phyloP scores from a whole-genome alignment of 441 rosid genomes.

The Erodium texanum region DNA sequence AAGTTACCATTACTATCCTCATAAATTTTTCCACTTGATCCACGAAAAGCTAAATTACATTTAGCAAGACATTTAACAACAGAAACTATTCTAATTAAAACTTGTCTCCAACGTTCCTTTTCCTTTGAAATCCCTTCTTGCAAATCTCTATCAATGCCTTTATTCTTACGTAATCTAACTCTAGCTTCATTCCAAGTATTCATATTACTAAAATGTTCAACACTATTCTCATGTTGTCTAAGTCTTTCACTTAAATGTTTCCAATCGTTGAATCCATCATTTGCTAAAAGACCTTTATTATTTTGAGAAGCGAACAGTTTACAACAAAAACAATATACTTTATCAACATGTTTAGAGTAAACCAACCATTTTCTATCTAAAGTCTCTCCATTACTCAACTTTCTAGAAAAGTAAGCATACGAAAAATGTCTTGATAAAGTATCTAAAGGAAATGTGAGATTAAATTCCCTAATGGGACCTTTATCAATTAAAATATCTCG shows the following conservation, averaged over 20 bases:
- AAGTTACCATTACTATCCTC: not conserved
- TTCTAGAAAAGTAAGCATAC: not conserved
- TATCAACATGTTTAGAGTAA: not conserved
- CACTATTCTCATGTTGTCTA: not conserved
- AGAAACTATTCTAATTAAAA: not conserved
- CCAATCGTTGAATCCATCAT: not conserved
- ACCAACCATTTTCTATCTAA: not conserved
- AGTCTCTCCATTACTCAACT: not conserved
- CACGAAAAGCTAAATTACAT: not conserved
- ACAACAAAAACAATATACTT: not conserved
- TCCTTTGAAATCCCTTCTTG: not conserved
- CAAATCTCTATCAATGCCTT: not conserved
- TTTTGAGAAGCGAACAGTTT: too few relatives aligned
- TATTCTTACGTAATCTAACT: not conserved
- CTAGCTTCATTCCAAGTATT: not conserved
- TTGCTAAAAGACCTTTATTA: not conserved
- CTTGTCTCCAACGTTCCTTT: not conserved
- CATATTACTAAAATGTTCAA: not conserved
- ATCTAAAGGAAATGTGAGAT: too few relatives aligned
- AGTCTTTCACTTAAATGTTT: not conserved
- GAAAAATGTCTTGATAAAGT: not conserved
- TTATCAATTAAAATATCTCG: too few relatives aligned
- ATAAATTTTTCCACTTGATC: not conserved
- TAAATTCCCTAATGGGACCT: too few relatives aligned
- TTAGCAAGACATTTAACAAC: not conserved